Evolutionary conservation across 768 basidiomycete genomes (phyloP), one percentile per base, ranked within the genome.

Genomic region (Cystofilobasidium ferigula): DNA sequence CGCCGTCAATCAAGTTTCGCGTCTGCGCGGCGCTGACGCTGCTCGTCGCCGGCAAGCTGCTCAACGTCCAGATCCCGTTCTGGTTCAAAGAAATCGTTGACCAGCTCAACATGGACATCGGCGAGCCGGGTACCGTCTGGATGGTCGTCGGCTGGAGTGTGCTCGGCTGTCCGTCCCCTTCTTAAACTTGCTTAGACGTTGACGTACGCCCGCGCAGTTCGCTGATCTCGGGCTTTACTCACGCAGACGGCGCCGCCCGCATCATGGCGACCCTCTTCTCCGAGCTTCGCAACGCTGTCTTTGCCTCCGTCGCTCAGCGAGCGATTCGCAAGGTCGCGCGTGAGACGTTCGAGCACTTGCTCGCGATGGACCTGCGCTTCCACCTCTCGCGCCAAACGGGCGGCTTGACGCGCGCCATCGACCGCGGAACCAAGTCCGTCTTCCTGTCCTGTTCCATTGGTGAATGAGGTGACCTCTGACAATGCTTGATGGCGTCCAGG

Each of bases 41-140:
- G 69, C 79, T 97, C 51, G 80, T 97, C 53, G 78, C 82, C 20
- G 91, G 89, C 60, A 99, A 99, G 82, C 77, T 95, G 51, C 78
- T 97, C 64, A 99, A 97, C 74, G 95, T 99, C 0, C 94, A 98
- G 81, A 93, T 99, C n/a, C 95, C 95, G 0, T 83, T 89, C 70
- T 78, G 98, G 68, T 99, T 99, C 82, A 98, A 97, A 77, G 76
- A 81, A 32, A 83, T 99, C 48, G 85, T 99, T 61, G 94, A 99
- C 74, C 76, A 88, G 1, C 79, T 99, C 69, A 95, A 97, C 72
- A 79, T 98, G 36, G 84, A 87, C 32, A 80, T 95, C 38, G 82
- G 86, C 16, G 77, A 84, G 16, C 74, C 80, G 9, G 82, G 86
- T 6, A 91, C 93, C 0, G 90, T 89, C 3, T 94, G 91, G 88